Evolutionary conservation across 2,329 filamentous ascomycete genomes (phyloP).

Genomic region (Epichloe typhina): DNA sequence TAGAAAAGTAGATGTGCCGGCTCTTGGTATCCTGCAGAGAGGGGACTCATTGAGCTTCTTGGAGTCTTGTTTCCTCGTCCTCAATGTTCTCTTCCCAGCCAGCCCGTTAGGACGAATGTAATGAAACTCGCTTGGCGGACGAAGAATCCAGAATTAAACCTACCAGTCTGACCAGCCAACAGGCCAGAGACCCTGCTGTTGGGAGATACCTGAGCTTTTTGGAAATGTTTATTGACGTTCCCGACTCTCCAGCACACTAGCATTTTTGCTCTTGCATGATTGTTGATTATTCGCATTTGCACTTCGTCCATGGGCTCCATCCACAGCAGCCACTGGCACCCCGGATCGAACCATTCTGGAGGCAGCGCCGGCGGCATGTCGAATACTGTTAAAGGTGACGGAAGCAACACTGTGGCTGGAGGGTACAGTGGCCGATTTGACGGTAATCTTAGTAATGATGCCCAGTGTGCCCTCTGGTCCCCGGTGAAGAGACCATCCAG

Average conservation of each 20-base stretch:
- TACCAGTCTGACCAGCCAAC: no score
- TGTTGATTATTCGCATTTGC: slow-evolving; percentile 56
- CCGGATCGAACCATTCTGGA: slow-evolving; percentile 50
- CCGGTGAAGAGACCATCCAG: slow-evolving; percentile 53
- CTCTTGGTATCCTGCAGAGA: no score
- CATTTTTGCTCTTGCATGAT: neutral
- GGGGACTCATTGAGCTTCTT: no score
- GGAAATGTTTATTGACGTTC: neutral
- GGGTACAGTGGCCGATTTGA: slow-evolving; percentile 54
- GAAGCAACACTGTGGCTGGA: slow-evolving; percentile 52
- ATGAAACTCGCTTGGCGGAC: no score
- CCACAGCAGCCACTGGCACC: slow-evolving; percentile 52
- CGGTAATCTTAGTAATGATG: slow-evolving; percentile 55
- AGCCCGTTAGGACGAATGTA: no score
- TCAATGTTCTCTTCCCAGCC: no score
- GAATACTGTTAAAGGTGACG: slow-evolving; percentile 44
- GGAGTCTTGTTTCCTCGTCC: no score
- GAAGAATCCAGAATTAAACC: no score
- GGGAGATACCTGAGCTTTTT: neutral
- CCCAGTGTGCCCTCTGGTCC: slow-evolving; percentile 58
- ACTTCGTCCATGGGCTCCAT: slow-evolving; percentile 53
- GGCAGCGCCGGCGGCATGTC: slow-evolving; percentile 49
- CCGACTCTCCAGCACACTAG: neutral
- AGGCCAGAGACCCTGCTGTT: no score
- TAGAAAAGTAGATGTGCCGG: no score